Evolutionary conservation across 768 basidiomycete genomes (phyloP).

Genomic region (Lanmaoa pseudosensibilis): DNA sequence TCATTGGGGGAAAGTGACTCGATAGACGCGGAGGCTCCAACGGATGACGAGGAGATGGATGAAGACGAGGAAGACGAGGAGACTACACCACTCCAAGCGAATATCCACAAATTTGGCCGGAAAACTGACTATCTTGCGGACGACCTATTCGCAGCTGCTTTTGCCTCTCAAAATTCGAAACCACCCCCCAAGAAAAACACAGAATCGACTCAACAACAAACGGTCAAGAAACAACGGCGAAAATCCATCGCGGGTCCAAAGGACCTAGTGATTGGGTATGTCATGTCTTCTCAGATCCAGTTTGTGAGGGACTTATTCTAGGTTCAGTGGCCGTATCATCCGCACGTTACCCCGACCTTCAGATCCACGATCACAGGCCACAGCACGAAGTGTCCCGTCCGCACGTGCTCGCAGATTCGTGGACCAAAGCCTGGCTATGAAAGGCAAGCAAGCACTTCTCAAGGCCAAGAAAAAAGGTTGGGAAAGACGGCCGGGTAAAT

Average conservation of each 20-base stretch:
- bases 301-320: constrained; percentile 2
- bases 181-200: constrained; percentile 12
- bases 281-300: not conserved
- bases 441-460: constrained; percentile 31
- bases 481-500: constrained; percentile 60
- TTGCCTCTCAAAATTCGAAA: constrained; percentile 36
- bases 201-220: constrained; percentile 27
- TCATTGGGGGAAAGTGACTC: constrained; percentile 6
- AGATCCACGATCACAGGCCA: constrained; percentile 32
- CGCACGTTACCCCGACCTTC: constrained; percentile 43
- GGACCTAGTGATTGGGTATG: constrained; percentile 57
- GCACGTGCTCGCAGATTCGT: constrained; percentile 52
- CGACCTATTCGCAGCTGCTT: constrained; percentile 60
- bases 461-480: constrained; percentile 47
- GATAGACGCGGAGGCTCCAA: constrained; percentile 13
- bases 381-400: constrained; percentile 48
- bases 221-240: constrained; percentile 30
- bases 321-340: constrained; percentile 52
- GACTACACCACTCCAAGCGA: not conserved
- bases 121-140: constrained; percentile 61
- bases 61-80: constrained; percentile 13
- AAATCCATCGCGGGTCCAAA: constrained; percentile 40
- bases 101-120: constrained; percentile 21
- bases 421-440: constrained; percentile 50
- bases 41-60: constrained; percentile 22